A percentile compares a stretch with the other conserved stretches of the same genome.
Conservation (phyloP, 139 green algal species). For the Deuterostichococcus epilithicus region DNA sequence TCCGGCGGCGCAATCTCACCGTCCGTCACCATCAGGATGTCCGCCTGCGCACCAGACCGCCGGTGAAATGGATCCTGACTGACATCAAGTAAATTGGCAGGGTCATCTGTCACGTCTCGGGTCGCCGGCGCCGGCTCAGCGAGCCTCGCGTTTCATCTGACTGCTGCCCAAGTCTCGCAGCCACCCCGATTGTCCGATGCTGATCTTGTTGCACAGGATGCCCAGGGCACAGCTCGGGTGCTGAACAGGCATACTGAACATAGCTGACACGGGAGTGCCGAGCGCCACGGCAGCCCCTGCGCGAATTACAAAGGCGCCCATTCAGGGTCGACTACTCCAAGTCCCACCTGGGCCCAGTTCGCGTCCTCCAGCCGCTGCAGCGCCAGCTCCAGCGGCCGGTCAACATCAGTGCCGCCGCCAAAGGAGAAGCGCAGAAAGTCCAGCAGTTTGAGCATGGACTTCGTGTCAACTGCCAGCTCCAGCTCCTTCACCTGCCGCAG, state of each 20-base stretch:
- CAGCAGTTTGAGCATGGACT: constrained; percentile 63
- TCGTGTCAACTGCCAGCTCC: constrained; percentile 62
- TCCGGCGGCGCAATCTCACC: constrained; percentile 76
- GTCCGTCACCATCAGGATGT: constrained; percentile 93
- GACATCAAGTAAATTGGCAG: no score
- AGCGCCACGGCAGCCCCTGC: no score
- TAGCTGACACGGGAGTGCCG: no score
- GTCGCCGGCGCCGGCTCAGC: no score
- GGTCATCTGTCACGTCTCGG: no score
- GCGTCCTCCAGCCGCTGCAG: constrained; percentile 62
- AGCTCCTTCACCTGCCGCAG: constrained; percentile 77
- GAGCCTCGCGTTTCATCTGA: no score
- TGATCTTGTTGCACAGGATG: no score
- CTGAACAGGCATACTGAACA: no score
- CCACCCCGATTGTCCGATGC: no score
- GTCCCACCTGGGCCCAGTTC: constrained; percentile 64
- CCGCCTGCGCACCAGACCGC: constrained; percentile 44
- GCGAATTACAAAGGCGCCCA: neutral
- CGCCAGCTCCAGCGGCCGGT: constrained; percentile 70
- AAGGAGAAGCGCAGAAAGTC: constrained; percentile 76
- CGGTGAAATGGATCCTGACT: no score
- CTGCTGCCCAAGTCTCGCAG: no score
- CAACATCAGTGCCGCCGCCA: constrained; percentile 62
- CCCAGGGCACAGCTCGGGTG: no score
- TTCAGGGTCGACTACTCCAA: neutral